Evolutionary conservation across 139 green algal species (phyloP).

Genomic region (Tetradesmus lagerheimii): DNA sequence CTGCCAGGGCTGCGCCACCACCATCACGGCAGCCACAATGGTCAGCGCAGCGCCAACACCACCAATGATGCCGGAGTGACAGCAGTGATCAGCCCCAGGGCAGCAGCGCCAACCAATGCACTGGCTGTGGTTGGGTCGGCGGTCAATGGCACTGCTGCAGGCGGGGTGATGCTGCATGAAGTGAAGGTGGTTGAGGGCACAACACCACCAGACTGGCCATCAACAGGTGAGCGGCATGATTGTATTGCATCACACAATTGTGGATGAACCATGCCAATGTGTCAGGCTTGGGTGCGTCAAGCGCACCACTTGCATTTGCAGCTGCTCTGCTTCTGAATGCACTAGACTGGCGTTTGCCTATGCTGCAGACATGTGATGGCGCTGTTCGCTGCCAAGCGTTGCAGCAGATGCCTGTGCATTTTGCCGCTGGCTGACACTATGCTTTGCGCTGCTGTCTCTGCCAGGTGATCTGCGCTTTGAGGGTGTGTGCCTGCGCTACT

Average conservation of each 20-base stretch:
- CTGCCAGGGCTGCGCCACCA: neutral
- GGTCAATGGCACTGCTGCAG: neutral
- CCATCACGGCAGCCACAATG: neutral
- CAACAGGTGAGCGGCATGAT: neutral
- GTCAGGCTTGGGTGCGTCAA: no score
- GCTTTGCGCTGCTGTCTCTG: neutral
- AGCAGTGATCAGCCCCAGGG: slow-evolving; percentile 14
- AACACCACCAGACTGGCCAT: neutral
- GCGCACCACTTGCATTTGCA: no score
- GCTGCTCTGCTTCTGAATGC: no score
- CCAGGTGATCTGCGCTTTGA: slow-evolving; percentile 63
- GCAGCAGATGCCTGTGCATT: no score
- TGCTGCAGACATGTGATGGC: neutral
- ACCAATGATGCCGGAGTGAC: neutral
- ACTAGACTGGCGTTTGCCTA: no score
- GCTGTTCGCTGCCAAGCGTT: neutral
- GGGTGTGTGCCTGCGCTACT: slow-evolving; percentile 71
- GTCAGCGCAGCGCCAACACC: neutral
- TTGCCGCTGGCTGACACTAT: neutral
- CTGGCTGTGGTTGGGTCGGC: neutral
- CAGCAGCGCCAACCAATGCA: neutral
- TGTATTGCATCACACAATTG: no score
- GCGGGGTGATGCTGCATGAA: slow-evolving; percentile 10
- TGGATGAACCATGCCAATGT: no score
- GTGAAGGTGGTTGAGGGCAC: slow-evolving; percentile 3